Evolutionary conservation across 768 basidiomycete species (phyloP).

Genomic region (Podaxis sp.): DNA sequence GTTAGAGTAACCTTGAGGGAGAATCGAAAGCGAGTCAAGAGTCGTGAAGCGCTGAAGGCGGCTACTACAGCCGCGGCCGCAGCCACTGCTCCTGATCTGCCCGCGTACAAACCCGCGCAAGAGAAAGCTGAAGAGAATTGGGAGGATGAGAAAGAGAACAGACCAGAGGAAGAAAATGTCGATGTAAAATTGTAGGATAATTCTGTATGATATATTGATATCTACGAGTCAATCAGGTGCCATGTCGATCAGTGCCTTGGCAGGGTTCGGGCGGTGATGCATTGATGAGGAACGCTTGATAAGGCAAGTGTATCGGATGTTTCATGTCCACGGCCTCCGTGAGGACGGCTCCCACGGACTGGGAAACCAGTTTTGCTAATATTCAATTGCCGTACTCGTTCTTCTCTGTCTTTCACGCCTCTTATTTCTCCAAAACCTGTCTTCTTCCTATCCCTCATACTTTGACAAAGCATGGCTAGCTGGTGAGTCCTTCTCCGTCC

Average conservation of each 20-base stretch:
- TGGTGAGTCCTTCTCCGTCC: slow-evolving; percentile 1
- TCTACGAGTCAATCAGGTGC: background rate
- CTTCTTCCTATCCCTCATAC: background rate
- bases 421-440: background rate
- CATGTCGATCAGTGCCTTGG: background rate
- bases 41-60: background rate
- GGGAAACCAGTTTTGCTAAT: background rate
- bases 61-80: background rate
- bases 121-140: background rate
- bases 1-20: slow-evolving; percentile 54
- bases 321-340: background rate
- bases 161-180: background rate
- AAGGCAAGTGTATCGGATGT: background rate
- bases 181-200: slow-evolving; percentile 3
- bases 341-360: slow-evolving; percentile 1
- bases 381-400: background rate
- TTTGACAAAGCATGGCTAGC: slow-evolving; percentile 1
- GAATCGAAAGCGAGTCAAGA: slow-evolving; percentile 6
- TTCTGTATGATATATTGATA: background rate
- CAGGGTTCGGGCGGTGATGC: background rate
- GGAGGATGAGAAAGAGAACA: background rate
- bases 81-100: background rate
- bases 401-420: background rate
- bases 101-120: background rate
- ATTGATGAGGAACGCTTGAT: background rate